Percentiles rank a stretch among this genome's conserved stretches.
Conservation (phyloP, 306 rosid genomes). For the Fragaria iinumae region DNA sequence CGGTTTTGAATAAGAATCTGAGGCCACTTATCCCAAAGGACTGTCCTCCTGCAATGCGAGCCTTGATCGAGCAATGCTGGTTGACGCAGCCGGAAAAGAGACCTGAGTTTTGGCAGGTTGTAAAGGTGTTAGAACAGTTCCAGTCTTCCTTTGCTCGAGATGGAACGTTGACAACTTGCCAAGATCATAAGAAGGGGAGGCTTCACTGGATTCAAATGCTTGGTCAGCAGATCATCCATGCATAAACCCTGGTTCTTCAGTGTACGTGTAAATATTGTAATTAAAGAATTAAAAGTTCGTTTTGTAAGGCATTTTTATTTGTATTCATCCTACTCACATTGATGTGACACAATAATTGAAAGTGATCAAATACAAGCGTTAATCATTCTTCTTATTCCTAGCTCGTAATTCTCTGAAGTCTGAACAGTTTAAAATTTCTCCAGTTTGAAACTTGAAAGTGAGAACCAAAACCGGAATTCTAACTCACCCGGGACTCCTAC, state of each 20-base stretch:
- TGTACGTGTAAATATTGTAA: conserved; percentile 52
- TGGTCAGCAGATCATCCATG: conserved; percentile 55
- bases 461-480: not conserved
- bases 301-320: conserved; percentile 37
- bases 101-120: conserved; percentile 89
- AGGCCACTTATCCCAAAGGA: conserved; percentile 62
- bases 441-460: too few relatives aligned
- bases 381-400: too few relatives aligned
- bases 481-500: not conserved
- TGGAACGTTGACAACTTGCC: conserved; percentile 47
- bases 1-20: conserved; percentile 76
- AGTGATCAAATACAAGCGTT: conserved; percentile 8
- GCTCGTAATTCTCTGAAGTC: too few relatives aligned
- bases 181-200: conserved; percentile 80
- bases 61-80: conserved; percentile 91
- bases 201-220: conserved; percentile 87
- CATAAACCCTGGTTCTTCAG: conserved; percentile 63
- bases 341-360: conserved; percentile 12
- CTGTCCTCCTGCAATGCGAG: conserved; percentile 68
- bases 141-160: conserved; percentile 60
- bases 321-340: conserved; percentile 30
- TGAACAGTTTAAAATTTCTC: too few relatives aligned
- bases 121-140: conserved; percentile 76
- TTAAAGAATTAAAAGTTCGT: conserved; percentile 38
- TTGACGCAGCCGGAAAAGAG: conserved; percentile 66